Conservation (phyloP, 768 basidiomycete species). For the Russula abietina region DNA sequence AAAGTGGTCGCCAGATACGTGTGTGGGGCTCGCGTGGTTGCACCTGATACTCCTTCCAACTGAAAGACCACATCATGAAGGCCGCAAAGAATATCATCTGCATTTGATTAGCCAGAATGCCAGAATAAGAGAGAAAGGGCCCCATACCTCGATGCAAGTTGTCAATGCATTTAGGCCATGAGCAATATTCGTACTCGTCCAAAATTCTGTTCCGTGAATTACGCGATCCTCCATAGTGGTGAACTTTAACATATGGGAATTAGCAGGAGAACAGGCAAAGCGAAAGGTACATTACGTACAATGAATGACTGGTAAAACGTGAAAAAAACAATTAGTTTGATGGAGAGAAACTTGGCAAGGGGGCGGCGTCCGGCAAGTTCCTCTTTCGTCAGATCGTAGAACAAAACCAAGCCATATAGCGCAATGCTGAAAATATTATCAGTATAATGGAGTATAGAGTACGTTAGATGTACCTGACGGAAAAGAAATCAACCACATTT, state of each 20-base stretch:
- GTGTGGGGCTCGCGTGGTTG: constrained; percentile 41
- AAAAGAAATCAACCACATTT: constrained; percentile 67
- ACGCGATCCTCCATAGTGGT: constrained; percentile 57
- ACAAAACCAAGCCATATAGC: constrained; percentile 77
- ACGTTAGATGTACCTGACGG: constrained; percentile 57
- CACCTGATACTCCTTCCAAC: constrained; percentile 54
- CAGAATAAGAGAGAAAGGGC: constrained; percentile 3
- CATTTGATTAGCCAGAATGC: constrained; percentile 11
- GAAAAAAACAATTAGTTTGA: constrained; percentile 84
- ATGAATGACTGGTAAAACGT: constrained; percentile 85
- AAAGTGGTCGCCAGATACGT: constrained; percentile 61
- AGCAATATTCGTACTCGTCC: constrained; percentile 80
- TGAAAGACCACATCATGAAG: constrained; percentile 83
- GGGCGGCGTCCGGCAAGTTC: constrained; percentile 75
- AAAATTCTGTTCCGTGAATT: constrained; percentile 75
- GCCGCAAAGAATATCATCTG: constrained; percentile 80
- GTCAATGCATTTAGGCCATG: constrained; percentile 78
- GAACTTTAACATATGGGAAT: constrained; percentile 42
- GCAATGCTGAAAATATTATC: constrained; percentile 50
- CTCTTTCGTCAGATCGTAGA: constrained; percentile 78
- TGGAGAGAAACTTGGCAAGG: constrained; percentile 77
- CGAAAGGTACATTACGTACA: constrained; percentile 31
- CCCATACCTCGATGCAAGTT: constrained; percentile 71
- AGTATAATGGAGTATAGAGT: neutral
- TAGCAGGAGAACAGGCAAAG: too few relatives aligned